phyloP scores from a whole-genome alignment of 192 early-diverging fungal species.

The Coemansia sp. region DNA sequence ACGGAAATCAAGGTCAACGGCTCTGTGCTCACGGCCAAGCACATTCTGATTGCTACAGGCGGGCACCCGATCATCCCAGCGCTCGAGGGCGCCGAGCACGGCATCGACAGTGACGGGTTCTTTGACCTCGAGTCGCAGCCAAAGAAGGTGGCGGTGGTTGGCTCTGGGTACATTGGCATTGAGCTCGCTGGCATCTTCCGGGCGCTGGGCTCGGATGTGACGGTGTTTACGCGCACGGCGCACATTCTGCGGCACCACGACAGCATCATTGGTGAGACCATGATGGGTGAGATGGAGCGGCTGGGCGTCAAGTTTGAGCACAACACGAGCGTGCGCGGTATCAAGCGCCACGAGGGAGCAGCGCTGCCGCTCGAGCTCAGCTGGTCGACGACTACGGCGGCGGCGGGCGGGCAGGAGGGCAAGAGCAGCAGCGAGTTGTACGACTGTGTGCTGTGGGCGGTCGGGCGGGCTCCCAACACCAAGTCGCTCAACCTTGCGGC shows the following conservation, averaged over 20 bases:
- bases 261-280: constrained; percentile 74
- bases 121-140: constrained; percentile 93
- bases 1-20: constrained; percentile 70
- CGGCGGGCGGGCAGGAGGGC: constrained; percentile 23
- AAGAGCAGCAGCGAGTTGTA: constrained; percentile 56
- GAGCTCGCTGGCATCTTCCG: constrained; percentile 95
- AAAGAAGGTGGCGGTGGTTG: constrained; percentile 87
- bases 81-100: constrained; percentile 82
- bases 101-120: constrained; percentile 94
- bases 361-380: constrained; percentile 61
- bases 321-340: constrained; percentile 61
- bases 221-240: constrained; percentile 82
- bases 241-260: constrained; percentile 91
- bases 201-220: constrained; percentile 83
- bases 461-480: constrained; percentile 83
- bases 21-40: constrained; percentile 68
- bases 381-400: constrained; percentile 22
- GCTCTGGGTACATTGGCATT: constrained; percentile 96
- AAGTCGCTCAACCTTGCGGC: constrained; percentile 71
- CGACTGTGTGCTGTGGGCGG: constrained; percentile 90
- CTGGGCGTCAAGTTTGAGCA: constrained; percentile 83
- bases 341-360: constrained; percentile 62
- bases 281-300: constrained; percentile 76
- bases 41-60: constrained; percentile 91
- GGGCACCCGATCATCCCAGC: constrained; percentile 76